Evolutionary conservation across 75 land plant genomes (phyloP).

Genomic region (Cryptomeria japonica): DNA sequence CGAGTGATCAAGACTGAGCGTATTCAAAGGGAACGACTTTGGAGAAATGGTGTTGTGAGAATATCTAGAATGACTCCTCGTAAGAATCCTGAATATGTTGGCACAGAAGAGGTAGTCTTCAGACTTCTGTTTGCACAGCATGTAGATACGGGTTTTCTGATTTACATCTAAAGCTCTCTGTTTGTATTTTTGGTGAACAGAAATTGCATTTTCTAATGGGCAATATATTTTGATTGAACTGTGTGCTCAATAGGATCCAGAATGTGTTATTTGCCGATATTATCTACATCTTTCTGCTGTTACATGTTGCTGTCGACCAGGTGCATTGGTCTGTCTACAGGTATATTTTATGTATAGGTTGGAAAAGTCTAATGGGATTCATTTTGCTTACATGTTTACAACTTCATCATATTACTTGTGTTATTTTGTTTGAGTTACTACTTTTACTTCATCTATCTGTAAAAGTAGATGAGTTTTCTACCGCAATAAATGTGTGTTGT

Average conservation of each 20-base stretch:
- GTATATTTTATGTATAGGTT: constrained; percentile 30
- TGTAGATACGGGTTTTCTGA: not conserved
- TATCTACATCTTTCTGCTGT: constrained; percentile 87
- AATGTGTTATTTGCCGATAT: constrained; percentile 90
- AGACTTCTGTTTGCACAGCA: not conserved
- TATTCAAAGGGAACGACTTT: constrained; percentile 65
- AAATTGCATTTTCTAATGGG: not conserved
- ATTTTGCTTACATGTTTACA: not conserved
- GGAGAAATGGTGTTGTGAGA: constrained; percentile 77
- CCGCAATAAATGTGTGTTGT: not conserved
- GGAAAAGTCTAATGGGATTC: not conserved
- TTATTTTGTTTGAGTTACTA: not conserved
- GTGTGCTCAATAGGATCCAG: constrained; percentile 70
- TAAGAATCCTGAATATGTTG: constrained; percentile 55
- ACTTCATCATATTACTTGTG: not conserved
- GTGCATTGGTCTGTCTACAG: constrained; percentile 86
- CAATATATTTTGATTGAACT: not conserved
- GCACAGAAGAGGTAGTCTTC: constrained; percentile 82
- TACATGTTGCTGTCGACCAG: constrained; percentile 81
- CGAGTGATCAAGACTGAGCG: constrained; percentile 61
- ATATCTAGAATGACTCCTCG: constrained; percentile 67
- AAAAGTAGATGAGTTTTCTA: not conserved
- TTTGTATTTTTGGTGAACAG: not conserved
- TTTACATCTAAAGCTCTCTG: not conserved
- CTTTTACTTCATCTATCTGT: not conserved